phyloP scores from a whole-genome alignment of 2,329 filamentous ascomycete species.

The Aureobasidium subglaciale region DNA sequence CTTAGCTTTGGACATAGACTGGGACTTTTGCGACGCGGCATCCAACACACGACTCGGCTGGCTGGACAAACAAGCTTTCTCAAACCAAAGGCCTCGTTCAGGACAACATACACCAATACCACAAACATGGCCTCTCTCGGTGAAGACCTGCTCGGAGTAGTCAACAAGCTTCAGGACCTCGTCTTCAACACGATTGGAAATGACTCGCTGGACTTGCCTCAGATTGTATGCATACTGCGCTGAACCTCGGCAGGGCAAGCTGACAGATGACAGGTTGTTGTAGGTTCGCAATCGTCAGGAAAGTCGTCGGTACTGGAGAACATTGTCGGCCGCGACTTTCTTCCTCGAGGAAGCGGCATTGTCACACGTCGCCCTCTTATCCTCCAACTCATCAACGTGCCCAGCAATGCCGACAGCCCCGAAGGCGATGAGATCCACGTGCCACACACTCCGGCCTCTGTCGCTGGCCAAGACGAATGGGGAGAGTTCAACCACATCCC shows the following conservation, averaged over 20 bases:
- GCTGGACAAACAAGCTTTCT: conserved; percentile 7
- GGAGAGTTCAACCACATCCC: conserved; percentile 95
- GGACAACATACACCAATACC: not conserved
- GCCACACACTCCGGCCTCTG: conserved; percentile 70
- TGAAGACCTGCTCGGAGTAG: conserved; percentile 87
- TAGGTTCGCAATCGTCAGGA: conserved; percentile 95
- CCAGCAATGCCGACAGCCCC: conserved; percentile 62
- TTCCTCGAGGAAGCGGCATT: conserved; percentile 93
- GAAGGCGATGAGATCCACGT: conserved; percentile 58
- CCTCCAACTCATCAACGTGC: conserved; percentile 95
- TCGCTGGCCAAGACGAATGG: conserved; percentile 66
- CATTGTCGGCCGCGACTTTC: conserved; percentile 94
- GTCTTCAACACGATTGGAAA: conserved; percentile 99
- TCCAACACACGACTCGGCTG: not conserved
- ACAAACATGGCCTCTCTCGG: conserved; percentile 78
- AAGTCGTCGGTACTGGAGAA: conserved; percentile 99
- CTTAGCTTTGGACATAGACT: not conserved
- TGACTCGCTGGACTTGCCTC: conserved; percentile 92
- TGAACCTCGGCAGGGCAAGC: conserved; percentile 2
- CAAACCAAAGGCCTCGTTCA: not conserved
- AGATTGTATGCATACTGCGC: conserved; percentile 65
- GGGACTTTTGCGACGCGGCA: not conserved
- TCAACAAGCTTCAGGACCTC: conserved; percentile 97
- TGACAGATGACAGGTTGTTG: conserved; percentile 67
- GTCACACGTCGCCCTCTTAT: conserved; percentile 91